Conservation (phyloP, 495 filamentous ascomycete species). For the Tuber magnatum region DNA sequence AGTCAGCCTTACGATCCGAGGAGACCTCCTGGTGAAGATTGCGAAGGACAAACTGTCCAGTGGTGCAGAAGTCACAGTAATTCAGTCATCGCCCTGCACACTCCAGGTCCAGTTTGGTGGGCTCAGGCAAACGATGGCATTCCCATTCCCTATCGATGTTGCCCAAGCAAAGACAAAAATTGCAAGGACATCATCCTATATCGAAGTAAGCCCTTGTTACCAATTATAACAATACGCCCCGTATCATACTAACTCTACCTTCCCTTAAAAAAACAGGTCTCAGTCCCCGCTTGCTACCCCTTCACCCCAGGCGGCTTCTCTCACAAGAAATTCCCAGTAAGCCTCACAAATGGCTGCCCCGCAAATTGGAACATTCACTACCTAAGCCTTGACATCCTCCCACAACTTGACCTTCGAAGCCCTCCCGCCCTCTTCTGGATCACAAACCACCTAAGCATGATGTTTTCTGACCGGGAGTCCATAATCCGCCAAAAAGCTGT, state of each 20-base stretch:
- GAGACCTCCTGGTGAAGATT: slow-evolving; percentile 29
- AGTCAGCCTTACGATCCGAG: slow-evolving; percentile 19
- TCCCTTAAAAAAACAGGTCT: slow-evolving; percentile 4
- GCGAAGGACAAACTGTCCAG: slow-evolving; percentile 22
- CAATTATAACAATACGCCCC: not conserved
- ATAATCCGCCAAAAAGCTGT: slow-evolving; percentile 23
- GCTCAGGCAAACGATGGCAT: slow-evolving; percentile 28
- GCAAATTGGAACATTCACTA: slow-evolving; percentile 42
- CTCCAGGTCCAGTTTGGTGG: slow-evolving; percentile 29
- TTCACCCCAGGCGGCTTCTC: slow-evolving; percentile 21
- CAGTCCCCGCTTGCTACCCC: slow-evolving; percentile 31
- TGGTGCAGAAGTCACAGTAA: slow-evolving; percentile 31
- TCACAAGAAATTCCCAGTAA: slow-evolving; percentile 33
- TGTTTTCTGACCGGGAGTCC: slow-evolving; percentile 40
- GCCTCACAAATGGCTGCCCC: slow-evolving; percentile 20
- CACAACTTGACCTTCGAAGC: slow-evolving; percentile 31
- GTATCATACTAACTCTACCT: not conserved
- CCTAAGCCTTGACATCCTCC: slow-evolving; percentile 40
- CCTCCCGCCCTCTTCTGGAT: slow-evolving; percentile 34
- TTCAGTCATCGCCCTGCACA: slow-evolving; percentile 35
- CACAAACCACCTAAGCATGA: slow-evolving; percentile 32
- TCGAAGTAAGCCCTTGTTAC: slow-evolving; percentile 35
- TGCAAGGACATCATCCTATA: slow-evolving; percentile 43
- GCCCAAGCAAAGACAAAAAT: slow-evolving; percentile 37
- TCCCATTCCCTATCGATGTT: slow-evolving; percentile 42